These are phyloP conservation scores for Hypoxylon sp. DNA, from an alignment of 2,329 filamentous ascomycete genomes.

Conservation along the genomic window DNA sequence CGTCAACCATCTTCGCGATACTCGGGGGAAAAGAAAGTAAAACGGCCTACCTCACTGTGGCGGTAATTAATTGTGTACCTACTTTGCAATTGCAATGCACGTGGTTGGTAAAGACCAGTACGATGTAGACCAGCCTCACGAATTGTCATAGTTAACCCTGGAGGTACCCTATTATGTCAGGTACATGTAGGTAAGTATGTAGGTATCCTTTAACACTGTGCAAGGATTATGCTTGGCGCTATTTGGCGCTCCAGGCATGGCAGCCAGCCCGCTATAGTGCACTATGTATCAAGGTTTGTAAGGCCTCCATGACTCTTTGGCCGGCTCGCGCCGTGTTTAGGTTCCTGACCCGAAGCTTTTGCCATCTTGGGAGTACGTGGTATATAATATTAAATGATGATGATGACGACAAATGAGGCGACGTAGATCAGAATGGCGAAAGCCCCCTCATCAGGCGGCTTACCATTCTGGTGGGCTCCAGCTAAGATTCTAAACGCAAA, in stretches of 20 bases:
- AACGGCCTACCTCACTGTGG: too few relatives aligned
- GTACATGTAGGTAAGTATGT: not conserved
- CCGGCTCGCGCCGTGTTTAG: conserved; percentile 36
- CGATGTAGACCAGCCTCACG: conserved; percentile 18
- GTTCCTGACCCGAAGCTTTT: conserved; percentile 9
- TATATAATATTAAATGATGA: conserved; percentile 16
- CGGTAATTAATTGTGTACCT: too few relatives aligned
- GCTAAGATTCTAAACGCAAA: not conserved
- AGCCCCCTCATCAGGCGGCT: not conserved
- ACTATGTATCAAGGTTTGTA: too few relatives aligned
- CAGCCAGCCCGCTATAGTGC: conserved; percentile 8
- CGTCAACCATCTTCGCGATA: too few relatives aligned
- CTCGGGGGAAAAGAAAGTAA: too few relatives aligned
- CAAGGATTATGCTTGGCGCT: conserved; percentile 26
- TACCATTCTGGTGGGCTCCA: not conserved
- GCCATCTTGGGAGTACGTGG: conserved; percentile 4
- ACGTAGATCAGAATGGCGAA: not conserved
- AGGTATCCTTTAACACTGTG: conserved; percentile 13
- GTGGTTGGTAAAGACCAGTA: conserved; percentile 2
- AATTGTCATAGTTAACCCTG: too few relatives aligned
- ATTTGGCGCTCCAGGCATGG: conserved; percentile 14
- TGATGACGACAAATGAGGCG: conserved; percentile 3
- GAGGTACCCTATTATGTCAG: too few relatives aligned
- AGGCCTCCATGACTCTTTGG: conserved; percentile 2
- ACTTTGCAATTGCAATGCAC: conserved; percentile 11